Evolutionary conservation across 371 early-diverging fungal species (phyloP).

Genomic region (Gilbertella persicaria): DNA sequence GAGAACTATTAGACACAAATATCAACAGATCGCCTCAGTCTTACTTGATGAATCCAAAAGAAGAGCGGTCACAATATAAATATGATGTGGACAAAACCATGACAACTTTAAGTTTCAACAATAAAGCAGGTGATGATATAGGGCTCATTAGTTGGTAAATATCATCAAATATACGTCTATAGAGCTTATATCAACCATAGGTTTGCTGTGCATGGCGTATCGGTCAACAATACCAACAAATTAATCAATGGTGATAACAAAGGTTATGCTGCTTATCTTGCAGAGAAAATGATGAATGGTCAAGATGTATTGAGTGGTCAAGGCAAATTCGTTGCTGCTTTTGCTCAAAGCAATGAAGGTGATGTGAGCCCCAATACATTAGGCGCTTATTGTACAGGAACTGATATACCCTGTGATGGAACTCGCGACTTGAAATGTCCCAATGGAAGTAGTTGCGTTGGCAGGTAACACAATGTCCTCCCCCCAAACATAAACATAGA

Average conservation of each 20-base stretch:
- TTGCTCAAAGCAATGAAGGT: constrained; percentile 66
- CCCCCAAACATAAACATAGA: too few species aligned
- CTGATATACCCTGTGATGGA: constrained; percentile 62
- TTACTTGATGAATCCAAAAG: constrained; percentile 58
- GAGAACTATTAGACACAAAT: constrained; percentile 49
- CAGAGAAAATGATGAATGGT: constrained; percentile 42
- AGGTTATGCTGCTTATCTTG: constrained; percentile 60
- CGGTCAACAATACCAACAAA: constrained; percentile 58
- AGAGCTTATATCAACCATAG: constrained; percentile 25
- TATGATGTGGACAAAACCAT: constrained; percentile 57
- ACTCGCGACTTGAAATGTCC: constrained; percentile 35
- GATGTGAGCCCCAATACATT: constrained; percentile 66
- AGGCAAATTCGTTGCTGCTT: constrained; percentile 59
- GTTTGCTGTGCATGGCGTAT: constrained; percentile 69
- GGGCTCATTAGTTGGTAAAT: constrained; percentile 45
- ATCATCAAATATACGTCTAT: background rate
- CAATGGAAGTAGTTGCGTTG: constrained; percentile 39
- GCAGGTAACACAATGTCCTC: constrained; percentile 36
- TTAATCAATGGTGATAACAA: constrained; percentile 70
- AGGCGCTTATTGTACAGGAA: constrained; percentile 60
- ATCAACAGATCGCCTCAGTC: constrained; percentile 61
- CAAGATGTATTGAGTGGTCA: constrained; percentile 8
- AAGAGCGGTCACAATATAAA: constrained; percentile 54
- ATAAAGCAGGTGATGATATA: constrained; percentile 26
- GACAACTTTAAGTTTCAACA: constrained; percentile 42